These are phyloP conservation scores for Tolypocladium nubicola DNA, from an alignment of 2,329 filamentous ascomycete genomes.

Conservation along the genomic window DNA sequence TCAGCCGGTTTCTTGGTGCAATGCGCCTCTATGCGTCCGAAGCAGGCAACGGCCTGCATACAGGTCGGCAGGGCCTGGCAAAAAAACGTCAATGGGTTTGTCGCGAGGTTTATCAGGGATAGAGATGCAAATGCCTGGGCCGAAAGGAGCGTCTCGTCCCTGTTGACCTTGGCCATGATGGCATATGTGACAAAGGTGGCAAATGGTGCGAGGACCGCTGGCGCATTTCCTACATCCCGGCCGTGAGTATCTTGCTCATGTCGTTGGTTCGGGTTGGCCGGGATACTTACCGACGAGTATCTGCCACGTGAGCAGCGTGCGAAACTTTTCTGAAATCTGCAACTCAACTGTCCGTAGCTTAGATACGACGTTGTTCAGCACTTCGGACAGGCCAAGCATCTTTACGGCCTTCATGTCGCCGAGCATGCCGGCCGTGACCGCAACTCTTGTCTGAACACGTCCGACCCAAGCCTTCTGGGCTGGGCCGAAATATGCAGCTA, in stretches of 20 bases:
- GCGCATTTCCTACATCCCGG: not conserved
- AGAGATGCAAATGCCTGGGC: not conserved
- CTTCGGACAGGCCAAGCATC: conserved; percentile 1
- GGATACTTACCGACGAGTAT: not conserved
- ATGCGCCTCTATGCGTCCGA: not conserved
- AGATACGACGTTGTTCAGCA: not conserved
- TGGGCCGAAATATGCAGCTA: not conserved
- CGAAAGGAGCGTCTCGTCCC: not conserved
- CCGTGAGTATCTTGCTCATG: not conserved
- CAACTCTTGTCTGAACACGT: conserved; percentile 1
- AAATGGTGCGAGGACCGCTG: not conserved
- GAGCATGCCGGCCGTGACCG: not conserved
- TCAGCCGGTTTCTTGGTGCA: not conserved
- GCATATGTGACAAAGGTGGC: not conserved
- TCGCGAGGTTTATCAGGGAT: not conserved
- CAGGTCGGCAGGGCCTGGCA: not conserved
- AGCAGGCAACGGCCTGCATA: conserved; percentile 1
- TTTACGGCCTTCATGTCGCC: conserved; percentile 4
- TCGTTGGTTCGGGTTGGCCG: too few species aligned
- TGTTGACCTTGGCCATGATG: not conserved
- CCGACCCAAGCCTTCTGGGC: not conserved
- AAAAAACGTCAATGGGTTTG: not conserved
- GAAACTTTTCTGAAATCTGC: not conserved
- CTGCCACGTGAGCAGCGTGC: not conserved
- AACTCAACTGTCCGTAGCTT: not conserved